phyloP scores from a whole-genome alignment of 2,329 filamentous ascomycete genomes.

The Aspergillus quadrilineatus region DNA sequence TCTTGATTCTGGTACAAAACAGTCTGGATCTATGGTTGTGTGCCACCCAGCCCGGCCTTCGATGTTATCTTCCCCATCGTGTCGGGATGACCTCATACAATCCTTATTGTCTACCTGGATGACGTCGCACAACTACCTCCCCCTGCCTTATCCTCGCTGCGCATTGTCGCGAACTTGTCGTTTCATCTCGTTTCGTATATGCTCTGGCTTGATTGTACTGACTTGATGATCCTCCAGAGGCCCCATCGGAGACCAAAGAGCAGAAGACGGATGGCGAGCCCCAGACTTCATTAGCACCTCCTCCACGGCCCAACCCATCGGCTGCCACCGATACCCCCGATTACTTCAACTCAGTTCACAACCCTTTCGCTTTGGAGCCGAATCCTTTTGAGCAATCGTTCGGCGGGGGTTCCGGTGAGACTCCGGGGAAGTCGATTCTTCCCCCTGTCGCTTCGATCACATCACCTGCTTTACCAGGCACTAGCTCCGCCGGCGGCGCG shows the following conservation, averaged over 20 bases:
- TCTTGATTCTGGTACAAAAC: constrained; percentile 14
- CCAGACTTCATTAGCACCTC: constrained; percentile 67
- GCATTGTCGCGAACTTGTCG: constrained; percentile 8
- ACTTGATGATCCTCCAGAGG: constrained; percentile 27
- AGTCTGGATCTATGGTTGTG: constrained; percentile 22
- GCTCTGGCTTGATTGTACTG: constrained; percentile 18
- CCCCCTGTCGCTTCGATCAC: constrained; percentile 88
- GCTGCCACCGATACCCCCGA: constrained; percentile 60
- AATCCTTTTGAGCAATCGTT: constrained; percentile 99
- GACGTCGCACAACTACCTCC: constrained; percentile 11
- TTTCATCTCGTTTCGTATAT: background rate
- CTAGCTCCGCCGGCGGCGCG: constrained; percentile 64
- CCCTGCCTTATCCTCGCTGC: background rate
- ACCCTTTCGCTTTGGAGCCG: constrained; percentile 65
- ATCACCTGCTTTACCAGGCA: constrained; percentile 80
- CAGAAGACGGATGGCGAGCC: constrained; percentile 53
- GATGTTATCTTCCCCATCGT: constrained; percentile 27
- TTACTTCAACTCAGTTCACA: constrained; percentile 65
- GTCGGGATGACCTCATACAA: constrained; percentile 41
- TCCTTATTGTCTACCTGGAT: constrained; percentile 21
- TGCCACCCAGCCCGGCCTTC: constrained; percentile 29
- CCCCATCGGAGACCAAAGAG: constrained; percentile 35
- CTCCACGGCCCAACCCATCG: constrained; percentile 59
- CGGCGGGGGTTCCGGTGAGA: constrained; percentile 60
- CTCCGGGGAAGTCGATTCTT: constrained; percentile 76